These are phyloP conservation scores for Leccinum angustisporum DNA, from an alignment of 1,284 basidiomycete species.

Conservation along the genomic window DNA sequence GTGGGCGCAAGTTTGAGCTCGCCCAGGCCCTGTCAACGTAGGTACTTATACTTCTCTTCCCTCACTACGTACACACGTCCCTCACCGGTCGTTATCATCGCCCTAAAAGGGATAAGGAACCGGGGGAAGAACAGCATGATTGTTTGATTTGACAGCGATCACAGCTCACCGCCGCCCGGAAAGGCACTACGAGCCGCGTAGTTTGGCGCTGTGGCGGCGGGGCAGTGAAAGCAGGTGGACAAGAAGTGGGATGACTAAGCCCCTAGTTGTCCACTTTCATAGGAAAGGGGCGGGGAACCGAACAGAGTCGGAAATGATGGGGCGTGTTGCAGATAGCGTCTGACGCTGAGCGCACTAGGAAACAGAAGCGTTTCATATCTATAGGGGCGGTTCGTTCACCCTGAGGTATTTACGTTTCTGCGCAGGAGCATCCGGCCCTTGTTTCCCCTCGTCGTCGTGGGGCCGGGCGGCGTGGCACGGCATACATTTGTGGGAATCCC, in stretches of 20 bases:
- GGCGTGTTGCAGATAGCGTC: neutral
- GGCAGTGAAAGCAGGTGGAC: neutral
- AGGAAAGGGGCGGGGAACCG: neutral
- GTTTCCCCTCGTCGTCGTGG: neutral
- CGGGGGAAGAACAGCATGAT: neutral
- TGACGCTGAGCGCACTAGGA: neutral
- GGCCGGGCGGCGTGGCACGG: neutral
- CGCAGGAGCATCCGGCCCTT: neutral
- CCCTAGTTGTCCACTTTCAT: neutral
- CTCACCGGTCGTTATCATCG: neutral
- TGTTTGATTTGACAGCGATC: neutral
- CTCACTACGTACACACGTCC: neutral
- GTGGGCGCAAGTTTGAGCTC: neutral
- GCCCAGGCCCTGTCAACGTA: neutral
- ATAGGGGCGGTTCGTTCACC: slow-evolving; percentile 11
- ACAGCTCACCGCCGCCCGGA: neutral
- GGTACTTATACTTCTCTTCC: neutral
- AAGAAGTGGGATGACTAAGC: neutral
- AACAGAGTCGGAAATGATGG: neutral
- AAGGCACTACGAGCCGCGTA: neutral
- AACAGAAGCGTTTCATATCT: slow-evolving; percentile 3
- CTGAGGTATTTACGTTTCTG: slow-evolving; percentile 7
- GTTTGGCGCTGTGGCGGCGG: neutral
- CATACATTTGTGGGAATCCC: neutral
- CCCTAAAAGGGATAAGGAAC: neutral